phyloP scores from a whole-genome alignment of 192 early-diverging fungal genomes.

The Glomus cerebriforme region DNA sequence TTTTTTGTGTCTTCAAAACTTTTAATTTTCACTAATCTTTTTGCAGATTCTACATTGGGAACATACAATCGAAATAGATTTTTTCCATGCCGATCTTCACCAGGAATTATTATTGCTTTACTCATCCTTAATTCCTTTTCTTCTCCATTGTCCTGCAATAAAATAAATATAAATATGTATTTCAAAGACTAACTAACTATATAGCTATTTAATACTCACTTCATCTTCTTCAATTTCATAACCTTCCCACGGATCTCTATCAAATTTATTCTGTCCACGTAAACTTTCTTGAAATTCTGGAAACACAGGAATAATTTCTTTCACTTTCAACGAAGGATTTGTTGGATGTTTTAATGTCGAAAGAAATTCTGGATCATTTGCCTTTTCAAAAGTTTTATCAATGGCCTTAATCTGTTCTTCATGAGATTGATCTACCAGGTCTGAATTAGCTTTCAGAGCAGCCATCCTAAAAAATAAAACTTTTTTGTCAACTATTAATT shows the following conservation, averaged over 20 bases:
- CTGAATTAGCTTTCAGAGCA: not conserved
- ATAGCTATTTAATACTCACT: not conserved
- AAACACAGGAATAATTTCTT: not conserved
- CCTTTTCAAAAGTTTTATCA: not conserved
- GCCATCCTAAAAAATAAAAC: not conserved
- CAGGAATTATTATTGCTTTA: slow-evolving; percentile 9
- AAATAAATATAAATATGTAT: not conserved
- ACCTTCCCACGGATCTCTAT: slow-evolving; percentile 24
- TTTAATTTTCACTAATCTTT: not conserved
- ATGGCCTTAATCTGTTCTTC: slow-evolving; percentile 16
- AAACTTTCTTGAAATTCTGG: slow-evolving; percentile 6
- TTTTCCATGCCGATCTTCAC: not conserved
- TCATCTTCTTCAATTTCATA: slow-evolving; percentile 2
- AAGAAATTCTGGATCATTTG: slow-evolving; percentile 7
- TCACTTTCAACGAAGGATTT: not conserved
- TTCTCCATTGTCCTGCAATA: not conserved
- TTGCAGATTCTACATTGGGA: not conserved
- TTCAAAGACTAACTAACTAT: not conserved
- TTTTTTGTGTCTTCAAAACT: not conserved
- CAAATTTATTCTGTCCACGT: not conserved
- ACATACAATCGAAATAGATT: slow-evolving; percentile 12
- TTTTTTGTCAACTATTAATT: not conserved
- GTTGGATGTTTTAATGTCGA: slow-evolving; percentile 16
- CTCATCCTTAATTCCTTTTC: not conserved
- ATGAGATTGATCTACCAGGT: not conserved